These are phyloP conservation scores for Mortierella antarctica DNA, from an alignment of 192 early-diverging fungal species.

Conservation along the genomic window DNA sequence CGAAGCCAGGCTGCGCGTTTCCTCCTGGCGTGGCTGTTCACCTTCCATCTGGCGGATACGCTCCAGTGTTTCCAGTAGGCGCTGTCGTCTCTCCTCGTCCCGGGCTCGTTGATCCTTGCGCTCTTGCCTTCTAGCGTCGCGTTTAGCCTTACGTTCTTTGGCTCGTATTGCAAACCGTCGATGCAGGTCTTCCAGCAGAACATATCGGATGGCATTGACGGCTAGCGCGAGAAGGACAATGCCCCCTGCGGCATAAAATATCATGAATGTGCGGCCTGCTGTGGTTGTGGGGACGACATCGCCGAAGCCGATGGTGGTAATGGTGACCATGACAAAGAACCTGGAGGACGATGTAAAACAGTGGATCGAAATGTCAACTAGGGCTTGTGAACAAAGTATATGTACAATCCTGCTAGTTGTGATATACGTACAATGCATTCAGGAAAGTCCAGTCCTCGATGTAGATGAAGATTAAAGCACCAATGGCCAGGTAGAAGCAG, in stretches of 20 bases:
- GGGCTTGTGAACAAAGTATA: not conserved
- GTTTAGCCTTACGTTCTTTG: slow-evolving; percentile 25
- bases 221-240: slow-evolving; percentile 40
- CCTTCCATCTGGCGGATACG: slow-evolving; percentile 2
- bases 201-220: slow-evolving; percentile 46
- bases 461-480: slow-evolving; percentile 34
- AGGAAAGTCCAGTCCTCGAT: slow-evolving; percentile 29
- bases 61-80: not conserved
- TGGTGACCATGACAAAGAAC: slow-evolving; percentile 44
- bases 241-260: slow-evolving; percentile 38
- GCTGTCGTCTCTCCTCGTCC: slow-evolving; percentile 9
- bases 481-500: slow-evolving; percentile 44
- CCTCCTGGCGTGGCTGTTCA: not conserved
- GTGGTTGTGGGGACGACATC: slow-evolving; percentile 5
- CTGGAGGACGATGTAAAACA: not conserved
- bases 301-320: slow-evolving; percentile 48
- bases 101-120: not conserved
- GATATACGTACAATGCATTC: slow-evolving; percentile 20
- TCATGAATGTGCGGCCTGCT: slow-evolving; percentile 26
- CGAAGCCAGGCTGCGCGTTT: not conserved
- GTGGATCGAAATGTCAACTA: not conserved
- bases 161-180: slow-evolving; percentile 18
- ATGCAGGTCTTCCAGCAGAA: slow-evolving; percentile 36
- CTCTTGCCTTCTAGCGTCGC: slow-evolving; percentile 15
- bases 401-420: not conserved